Conservation (phyloP, 1,284 basidiomycete species). For the Rhizopogon hawkerae region DNA sequence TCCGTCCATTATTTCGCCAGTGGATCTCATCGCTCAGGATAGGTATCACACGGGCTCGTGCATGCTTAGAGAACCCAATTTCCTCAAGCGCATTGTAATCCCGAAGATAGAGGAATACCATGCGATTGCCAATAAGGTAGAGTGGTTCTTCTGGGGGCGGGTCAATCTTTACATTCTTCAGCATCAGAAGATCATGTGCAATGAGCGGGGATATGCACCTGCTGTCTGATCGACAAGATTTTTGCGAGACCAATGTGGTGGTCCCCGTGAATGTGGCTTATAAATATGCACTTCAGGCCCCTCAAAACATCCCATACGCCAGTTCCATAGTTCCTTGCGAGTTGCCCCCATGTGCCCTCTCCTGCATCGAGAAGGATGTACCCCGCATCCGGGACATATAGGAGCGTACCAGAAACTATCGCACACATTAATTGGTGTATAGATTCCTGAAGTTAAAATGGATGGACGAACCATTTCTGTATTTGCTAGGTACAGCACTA, state of each 20-base stretch:
- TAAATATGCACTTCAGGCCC: slow-evolving; percentile 73
- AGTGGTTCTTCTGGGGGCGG: slow-evolving; percentile 54
- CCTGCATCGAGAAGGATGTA: slow-evolving; percentile 83
- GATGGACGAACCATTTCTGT: slow-evolving; percentile 62
- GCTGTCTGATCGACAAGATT: slow-evolving; percentile 64
- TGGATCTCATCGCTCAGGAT: slow-evolving; percentile 51
- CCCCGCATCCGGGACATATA: slow-evolving; percentile 61
- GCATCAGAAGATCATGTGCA: background rate
- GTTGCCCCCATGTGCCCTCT: slow-evolving; percentile 88
- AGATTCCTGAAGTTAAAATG: background rate
- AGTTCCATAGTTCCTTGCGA: slow-evolving; percentile 69
- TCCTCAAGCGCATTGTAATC: slow-evolving; percentile 62
- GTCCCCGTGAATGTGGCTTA: slow-evolving; percentile 90
- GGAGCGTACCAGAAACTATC: slow-evolving; percentile 67
- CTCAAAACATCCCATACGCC: slow-evolving; percentile 56
- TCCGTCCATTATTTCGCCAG: slow-evolving; percentile 29
- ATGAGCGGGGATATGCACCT: slow-evolving; percentile 38
- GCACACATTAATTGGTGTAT: slow-evolving; percentile 2
- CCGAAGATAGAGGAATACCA: slow-evolving; percentile 52
- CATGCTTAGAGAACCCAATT: slow-evolving; percentile 47
- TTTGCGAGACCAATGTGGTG: slow-evolving; percentile 83
- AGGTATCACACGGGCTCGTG: slow-evolving; percentile 43
- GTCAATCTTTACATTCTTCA: slow-evolving; percentile 37
- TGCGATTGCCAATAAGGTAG: slow-evolving; percentile 58
- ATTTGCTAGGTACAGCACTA: slow-evolving; percentile 77